These are phyloP conservation scores for Helianthus tuberosus DNA, from an alignment of 129 eudicot species.

Conservation along the genomic window DNA sequence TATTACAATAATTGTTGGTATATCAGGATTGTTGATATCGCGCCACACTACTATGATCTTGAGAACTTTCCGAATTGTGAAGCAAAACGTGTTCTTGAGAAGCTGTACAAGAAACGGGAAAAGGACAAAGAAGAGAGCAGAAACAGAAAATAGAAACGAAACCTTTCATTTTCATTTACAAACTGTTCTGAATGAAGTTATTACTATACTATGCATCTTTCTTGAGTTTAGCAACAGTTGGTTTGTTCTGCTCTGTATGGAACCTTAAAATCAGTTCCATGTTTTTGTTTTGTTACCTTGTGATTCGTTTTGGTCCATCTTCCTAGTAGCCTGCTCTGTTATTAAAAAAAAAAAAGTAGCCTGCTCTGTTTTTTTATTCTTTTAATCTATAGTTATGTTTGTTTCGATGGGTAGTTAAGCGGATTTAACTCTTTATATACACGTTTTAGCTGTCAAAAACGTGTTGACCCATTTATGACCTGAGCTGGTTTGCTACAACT, in stretches of 20 bases:
- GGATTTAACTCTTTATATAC: too few relatives aligned
- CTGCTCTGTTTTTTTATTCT: too few relatives aligned
- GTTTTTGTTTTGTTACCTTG: not conserved
- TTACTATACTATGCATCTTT: conserved; percentile 15
- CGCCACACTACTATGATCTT: conserved; percentile 87
- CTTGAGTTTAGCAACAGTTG: conserved; percentile 23
- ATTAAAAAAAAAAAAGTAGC: too few relatives aligned
- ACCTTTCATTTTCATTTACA: not conserved
- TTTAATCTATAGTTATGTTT: too few relatives aligned
- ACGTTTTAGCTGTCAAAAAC: too few relatives aligned
- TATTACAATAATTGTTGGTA: too few relatives aligned
- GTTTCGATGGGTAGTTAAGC: too few relatives aligned
- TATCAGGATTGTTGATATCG: conserved; percentile 83
- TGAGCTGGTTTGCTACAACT: too few relatives aligned
- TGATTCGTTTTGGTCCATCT: too few relatives aligned
- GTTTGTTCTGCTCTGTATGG: conserved; percentile 12
- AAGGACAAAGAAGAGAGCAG: conserved; percentile 68
- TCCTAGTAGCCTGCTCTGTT: too few relatives aligned
- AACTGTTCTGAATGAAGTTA: conserved; percentile 3
- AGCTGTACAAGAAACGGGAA: conserved; percentile 81
- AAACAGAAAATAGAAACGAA: conserved; percentile 38
- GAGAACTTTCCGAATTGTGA: conserved; percentile 90
- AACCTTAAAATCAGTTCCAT: conserved; percentile 6
- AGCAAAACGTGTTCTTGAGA: conserved; percentile 86
- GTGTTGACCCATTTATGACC: too few relatives aligned